These are phyloP conservation scores for Podila horticola DNA, from an alignment of 192 early-diverging fungal species.

Conservation along the genomic window DNA sequence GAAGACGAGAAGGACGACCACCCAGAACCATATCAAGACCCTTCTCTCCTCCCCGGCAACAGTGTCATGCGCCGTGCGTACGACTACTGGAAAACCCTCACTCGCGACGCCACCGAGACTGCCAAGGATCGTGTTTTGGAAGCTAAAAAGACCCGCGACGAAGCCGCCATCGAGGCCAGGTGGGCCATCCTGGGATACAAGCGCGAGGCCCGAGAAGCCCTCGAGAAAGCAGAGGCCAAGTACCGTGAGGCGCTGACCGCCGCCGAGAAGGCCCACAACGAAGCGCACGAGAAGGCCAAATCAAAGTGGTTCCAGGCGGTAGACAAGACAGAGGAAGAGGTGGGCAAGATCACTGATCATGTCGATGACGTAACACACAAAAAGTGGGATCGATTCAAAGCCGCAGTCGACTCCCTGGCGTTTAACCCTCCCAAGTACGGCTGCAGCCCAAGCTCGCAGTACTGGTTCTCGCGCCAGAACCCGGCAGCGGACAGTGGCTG, in stretches of 20 bases:
- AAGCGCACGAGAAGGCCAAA: constrained; percentile 43
- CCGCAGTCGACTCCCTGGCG: constrained; percentile 34
- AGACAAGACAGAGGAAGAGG: constrained; percentile 45
- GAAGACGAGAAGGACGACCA: constrained; percentile 11
- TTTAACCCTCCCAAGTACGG: constrained; percentile 49
- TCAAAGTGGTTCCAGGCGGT: constrained; percentile 42
- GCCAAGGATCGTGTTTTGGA: constrained; percentile 33
- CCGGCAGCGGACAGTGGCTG: constrained; percentile 4
- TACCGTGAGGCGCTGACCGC: constrained; percentile 31
- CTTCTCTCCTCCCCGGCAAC: constrained; percentile 18
- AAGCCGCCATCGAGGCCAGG: constrained; percentile 31
- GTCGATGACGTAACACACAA: constrained; percentile 20
- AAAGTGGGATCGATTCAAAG: constrained; percentile 49
- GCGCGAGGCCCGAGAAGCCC: constrained; percentile 35
- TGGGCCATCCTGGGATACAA: constrained; percentile 42
- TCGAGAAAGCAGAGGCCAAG: constrained; percentile 32
- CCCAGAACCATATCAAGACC: constrained; percentile 12
- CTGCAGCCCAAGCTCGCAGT: constrained; percentile 35
- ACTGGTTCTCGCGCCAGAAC: constrained; percentile 39
- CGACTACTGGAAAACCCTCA: constrained; percentile 48
- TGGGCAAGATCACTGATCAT: constrained; percentile 30
- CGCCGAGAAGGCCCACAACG: constrained; percentile 36
- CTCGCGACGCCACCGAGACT: constrained; percentile 30
- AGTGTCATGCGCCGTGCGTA: constrained; percentile 36
- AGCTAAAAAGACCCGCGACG: constrained; percentile 34